A percentile compares a stretch with the other conserved stretches of the same genome.
Conservation (phyloP, 2,329 filamentous ascomycete species). For the Mycocentrospora acerina region DNA sequence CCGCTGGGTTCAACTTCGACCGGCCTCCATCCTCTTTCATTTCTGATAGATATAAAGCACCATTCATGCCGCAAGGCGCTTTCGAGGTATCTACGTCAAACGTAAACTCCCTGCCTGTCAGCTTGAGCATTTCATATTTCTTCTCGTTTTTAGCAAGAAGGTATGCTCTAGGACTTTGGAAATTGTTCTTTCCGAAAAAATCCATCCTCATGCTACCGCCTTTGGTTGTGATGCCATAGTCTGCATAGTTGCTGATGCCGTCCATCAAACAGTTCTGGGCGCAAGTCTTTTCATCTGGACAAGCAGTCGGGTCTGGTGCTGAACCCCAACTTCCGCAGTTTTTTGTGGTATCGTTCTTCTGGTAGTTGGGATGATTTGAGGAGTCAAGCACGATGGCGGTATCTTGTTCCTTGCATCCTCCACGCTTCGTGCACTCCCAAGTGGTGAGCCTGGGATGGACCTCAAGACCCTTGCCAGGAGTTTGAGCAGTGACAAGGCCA, state of each 20-base stretch:
- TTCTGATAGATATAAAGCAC: slow-evolving; percentile 43
- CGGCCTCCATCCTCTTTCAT: slow-evolving; percentile 42
- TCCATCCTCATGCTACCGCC: slow-evolving; percentile 53
- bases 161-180: slow-evolving; percentile 59
- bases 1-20: slow-evolving; percentile 47
- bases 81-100: slow-evolving; percentile 66
- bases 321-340: slow-evolving; percentile 38
- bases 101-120: slow-evolving; percentile 69
- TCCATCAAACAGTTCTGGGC: slow-evolving; percentile 60
- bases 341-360: slow-evolving; percentile 36
- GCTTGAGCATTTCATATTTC: slow-evolving; percentile 66
- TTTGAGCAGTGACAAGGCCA: slow-evolving; percentile 32
- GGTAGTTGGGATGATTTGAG: slow-evolving; percentile 48
- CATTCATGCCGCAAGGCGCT: slow-evolving; percentile 46
- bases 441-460: slow-evolving; percentile 56
- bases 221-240: slow-evolving; percentile 55
- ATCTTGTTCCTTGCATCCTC: slow-evolving; percentile 51
- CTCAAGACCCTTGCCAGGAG: slow-evolving; percentile 41
- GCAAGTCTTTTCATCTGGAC: slow-evolving; percentile 53
- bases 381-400: slow-evolving; percentile 56
- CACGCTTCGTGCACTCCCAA: slow-evolving; percentile 53
- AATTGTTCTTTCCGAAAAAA: slow-evolving; percentile 40
- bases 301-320: slow-evolving; percentile 46
- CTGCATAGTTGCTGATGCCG: slow-evolving; percentile 55
- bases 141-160: slow-evolving; percentile 60